Percentiles rank a stretch among this genome's conserved stretches.
These are phyloP conservation scores for Vigna reflexopilosa DNA, from an alignment of 306 rosid species.

Conservation along the genomic window DNA sequence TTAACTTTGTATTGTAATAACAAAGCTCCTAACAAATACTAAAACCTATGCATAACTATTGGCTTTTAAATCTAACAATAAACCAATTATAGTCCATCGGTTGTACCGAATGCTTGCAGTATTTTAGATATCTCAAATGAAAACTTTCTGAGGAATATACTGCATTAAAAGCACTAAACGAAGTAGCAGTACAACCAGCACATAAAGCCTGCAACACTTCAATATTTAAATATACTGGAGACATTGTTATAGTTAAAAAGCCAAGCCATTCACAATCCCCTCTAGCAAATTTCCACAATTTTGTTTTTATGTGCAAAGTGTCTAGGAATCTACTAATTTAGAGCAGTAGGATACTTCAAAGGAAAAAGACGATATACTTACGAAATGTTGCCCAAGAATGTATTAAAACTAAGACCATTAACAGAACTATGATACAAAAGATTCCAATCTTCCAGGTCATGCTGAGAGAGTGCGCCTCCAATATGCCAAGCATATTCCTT, in stretches of 20 bases:
- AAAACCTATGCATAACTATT: slow-evolving; percentile 15
- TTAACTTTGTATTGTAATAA: slow-evolving; percentile 8
- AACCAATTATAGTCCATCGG: background rate
- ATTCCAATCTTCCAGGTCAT: slow-evolving; percentile 83
- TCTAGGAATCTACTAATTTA: slow-evolving; percentile 11
- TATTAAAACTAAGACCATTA: slow-evolving; percentile 88
- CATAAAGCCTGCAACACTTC: background rate
- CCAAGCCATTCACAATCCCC: slow-evolving; percentile 13
- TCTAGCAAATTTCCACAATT: slow-evolving; percentile 5
- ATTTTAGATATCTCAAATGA: background rate
- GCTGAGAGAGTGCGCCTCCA: slow-evolving; percentile 88
- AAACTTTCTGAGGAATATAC: background rate
- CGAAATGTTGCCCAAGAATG: slow-evolving; percentile 86
- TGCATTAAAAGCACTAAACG: background rate
- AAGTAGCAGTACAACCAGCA: background rate
- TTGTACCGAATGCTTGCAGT: background rate
- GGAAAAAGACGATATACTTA: slow-evolving; percentile 54
- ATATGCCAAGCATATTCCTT: slow-evolving; percentile 93
- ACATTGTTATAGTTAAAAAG: background rate
- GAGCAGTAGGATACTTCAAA: slow-evolving; percentile 15
- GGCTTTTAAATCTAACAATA: slow-evolving; percentile 19
- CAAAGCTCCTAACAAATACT: background rate
- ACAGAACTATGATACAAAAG: slow-evolving; percentile 89
- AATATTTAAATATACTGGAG: no score
- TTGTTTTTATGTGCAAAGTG: background rate